Evolutionary conservation across 2,329 filamentous ascomycete genomes (phyloP).

Genomic region (Exophiala bonariae): DNA sequence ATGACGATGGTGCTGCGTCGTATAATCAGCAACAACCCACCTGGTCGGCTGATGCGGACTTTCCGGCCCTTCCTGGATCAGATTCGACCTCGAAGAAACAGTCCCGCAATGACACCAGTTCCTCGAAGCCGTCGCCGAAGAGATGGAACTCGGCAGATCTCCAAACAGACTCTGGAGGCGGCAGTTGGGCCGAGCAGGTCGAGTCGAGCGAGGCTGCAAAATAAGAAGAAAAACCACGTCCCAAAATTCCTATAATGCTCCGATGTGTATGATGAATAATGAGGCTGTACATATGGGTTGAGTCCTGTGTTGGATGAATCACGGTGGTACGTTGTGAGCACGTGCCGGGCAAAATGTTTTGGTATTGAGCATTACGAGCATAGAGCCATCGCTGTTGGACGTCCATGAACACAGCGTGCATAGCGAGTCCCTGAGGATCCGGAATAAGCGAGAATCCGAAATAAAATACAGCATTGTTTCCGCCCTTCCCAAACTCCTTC

Average conservation of each 20-base stretch:
- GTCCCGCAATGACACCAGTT: constrained; percentile 1
- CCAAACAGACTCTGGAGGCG: constrained; percentile 14
- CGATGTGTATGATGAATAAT: too few species aligned
- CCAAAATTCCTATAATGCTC: too few species aligned
- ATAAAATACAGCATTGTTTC: not conserved
- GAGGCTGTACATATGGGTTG: not conserved
- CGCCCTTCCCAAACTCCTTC: not conserved
- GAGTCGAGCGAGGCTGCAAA: constrained; percentile 23
- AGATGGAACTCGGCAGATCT: constrained; percentile 4
- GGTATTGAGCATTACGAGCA: too few species aligned
- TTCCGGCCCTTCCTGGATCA: constrained; percentile 26
- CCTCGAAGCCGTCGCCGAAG: constrained; percentile 5
- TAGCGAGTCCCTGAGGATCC: too few species aligned
- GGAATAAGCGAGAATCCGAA: too few species aligned
- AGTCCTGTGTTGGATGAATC: too few species aligned
- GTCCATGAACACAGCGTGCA: too few species aligned
- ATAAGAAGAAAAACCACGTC: too few species aligned
- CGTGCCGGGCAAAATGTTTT: not conserved
- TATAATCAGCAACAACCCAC: constrained; percentile 13
- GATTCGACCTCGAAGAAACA: not conserved
- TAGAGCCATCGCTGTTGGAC: too few species aligned
- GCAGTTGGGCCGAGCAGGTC: constrained; percentile 31
- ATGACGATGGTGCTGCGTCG: not conserved
- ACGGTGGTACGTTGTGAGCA: too few species aligned
- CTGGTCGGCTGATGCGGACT: constrained; percentile 23